These are phyloP conservation scores for Leccinum truebloodii DNA, from an alignment of 768 basidiomycete genomes.

Conservation along the genomic window DNA sequence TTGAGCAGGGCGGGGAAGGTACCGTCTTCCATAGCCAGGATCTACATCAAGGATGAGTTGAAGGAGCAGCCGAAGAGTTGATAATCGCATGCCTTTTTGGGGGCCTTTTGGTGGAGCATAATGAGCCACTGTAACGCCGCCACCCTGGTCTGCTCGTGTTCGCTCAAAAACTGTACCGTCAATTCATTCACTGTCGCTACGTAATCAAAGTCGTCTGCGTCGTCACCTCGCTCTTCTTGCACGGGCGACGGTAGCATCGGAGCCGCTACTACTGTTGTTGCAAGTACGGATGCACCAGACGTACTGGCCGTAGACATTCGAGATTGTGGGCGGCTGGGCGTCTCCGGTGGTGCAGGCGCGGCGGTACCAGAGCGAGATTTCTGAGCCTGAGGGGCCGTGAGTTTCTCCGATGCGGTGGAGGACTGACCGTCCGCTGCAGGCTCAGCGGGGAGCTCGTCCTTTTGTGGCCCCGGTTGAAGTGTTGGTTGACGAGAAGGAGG, in stretches of 20 bases:
- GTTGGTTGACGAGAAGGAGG: constrained; percentile 53
- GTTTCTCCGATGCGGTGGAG: constrained; percentile 37
- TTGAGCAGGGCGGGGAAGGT: constrained; percentile 96
- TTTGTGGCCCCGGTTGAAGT: constrained; percentile 40
- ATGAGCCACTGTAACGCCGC: constrained; percentile 97
- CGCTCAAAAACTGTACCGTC: constrained; percentile 92
- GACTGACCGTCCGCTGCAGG: constrained; percentile 35
- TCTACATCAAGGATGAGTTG: constrained; percentile 46
- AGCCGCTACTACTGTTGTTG: constrained; percentile 21
- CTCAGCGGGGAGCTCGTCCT: constrained; percentile 54
- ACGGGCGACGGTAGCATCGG: constrained; percentile 32
- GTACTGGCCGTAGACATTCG: constrained; percentile 51
- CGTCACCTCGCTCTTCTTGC: constrained; percentile 46
- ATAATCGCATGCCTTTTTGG: constrained; percentile 69
- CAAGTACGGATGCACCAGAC: constrained; percentile 35
- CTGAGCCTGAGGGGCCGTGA: constrained; percentile 37
- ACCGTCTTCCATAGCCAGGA: constrained; percentile 93
- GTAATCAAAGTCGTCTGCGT: constrained; percentile 84
- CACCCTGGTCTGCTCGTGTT: constrained; percentile 95
- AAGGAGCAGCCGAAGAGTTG: neutral
- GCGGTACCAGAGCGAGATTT: constrained; percentile 29
- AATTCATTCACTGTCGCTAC: constrained; percentile 90
- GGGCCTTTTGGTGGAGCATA: constrained; percentile 98
- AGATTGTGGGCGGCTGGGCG: constrained; percentile 62
- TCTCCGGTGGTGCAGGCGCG: constrained; percentile 30